Conservation (phyloP, 495 filamentous ascomycete genomes). For the Neurospora sp. region DNA sequence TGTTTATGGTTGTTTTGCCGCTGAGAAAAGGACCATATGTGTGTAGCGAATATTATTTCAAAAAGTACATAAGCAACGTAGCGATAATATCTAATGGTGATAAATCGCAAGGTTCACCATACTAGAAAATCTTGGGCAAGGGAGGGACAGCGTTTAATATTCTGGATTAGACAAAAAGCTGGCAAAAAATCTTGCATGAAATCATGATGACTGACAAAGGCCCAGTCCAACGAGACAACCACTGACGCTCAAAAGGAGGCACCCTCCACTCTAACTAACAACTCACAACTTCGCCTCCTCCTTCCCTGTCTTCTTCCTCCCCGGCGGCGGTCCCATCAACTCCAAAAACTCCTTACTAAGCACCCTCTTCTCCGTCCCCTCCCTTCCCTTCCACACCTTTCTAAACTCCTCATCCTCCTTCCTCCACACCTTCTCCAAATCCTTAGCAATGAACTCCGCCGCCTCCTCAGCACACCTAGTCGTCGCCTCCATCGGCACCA, state of each 20-base stretch:
- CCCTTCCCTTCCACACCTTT: conserved; percentile 36
- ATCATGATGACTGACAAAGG: neutral
- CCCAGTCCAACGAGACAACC: too few species aligned
- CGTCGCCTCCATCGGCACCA: conserved; percentile 75
- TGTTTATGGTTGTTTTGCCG: too few species aligned
- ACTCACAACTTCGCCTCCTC: neutral
- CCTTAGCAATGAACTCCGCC: conserved; percentile 50
- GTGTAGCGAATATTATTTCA: too few species aligned
- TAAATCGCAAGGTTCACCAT: neutral
- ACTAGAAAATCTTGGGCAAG: neutral
- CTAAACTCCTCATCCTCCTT: conserved; percentile 51
- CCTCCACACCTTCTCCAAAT: conserved; percentile 50
- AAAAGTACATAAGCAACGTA: neutral
- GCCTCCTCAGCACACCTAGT: conserved; percentile 52
- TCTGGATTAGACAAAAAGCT: neutral
- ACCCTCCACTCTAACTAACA: neutral
- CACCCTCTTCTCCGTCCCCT: conserved; percentile 44
- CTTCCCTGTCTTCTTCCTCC: neutral
- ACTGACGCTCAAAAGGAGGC: too few species aligned
- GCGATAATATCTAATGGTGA: neutral
- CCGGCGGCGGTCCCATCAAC: conserved; percentile 11
- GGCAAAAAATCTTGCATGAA: neutral
- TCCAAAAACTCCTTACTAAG: conserved; percentile 27
- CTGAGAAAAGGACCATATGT: too few species aligned
- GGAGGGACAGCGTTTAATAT: neutral